Conservation (phyloP, 2,329 filamentous ascomycete species). For the Chrysoporthe deuterocubensis region DNA sequence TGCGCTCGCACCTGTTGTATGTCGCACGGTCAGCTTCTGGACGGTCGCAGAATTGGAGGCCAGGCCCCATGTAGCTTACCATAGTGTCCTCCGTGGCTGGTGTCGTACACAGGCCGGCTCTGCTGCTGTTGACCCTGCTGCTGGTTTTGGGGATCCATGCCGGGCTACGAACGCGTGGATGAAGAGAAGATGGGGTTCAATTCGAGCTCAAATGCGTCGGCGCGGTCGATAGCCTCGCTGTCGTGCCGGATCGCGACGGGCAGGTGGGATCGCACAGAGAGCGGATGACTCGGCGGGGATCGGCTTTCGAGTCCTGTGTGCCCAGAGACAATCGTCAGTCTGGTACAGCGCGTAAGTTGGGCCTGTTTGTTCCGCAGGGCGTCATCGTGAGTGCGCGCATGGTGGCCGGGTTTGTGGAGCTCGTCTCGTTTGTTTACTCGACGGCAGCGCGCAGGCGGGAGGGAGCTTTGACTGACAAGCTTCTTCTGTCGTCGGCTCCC, state of each 20-base stretch:
- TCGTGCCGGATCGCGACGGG: conserved; percentile 17
- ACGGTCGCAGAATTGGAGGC: conserved; percentile 27
- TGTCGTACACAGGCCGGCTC: conserved; percentile 71
- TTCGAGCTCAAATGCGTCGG: conserved; percentile 13
- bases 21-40: conserved; percentile 30
- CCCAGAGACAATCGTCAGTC: conserved; percentile 20
- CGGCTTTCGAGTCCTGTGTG: conserved; percentile 30
- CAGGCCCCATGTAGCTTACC: conserved; percentile 53
- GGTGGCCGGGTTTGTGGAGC: conserved; percentile 14
- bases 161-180: conserved; percentile 27
- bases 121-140: conserved; percentile 62
- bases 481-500: neutral
- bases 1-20: conserved; percentile 65
- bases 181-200: neutral
- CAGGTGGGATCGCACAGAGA: conserved; percentile 21
- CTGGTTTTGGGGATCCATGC: conserved; percentile 60
- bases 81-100: conserved; percentile 75
- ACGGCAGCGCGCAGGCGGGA: neutral
- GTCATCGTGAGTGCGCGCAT: conserved; percentile 6
- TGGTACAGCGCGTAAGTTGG: neutral
- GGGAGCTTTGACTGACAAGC: conserved; percentile 1
- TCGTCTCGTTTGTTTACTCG: conserved; percentile 26
- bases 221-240: conserved; percentile 12
- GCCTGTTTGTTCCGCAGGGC: neutral
- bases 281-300: conserved; percentile 26